A percentile compares a stretch with the other conserved stretches of the same genome.
Conservation (phyloP, 2,329 filamentous ascomycete species). For the Dothiorella sarmentorum region DNA sequence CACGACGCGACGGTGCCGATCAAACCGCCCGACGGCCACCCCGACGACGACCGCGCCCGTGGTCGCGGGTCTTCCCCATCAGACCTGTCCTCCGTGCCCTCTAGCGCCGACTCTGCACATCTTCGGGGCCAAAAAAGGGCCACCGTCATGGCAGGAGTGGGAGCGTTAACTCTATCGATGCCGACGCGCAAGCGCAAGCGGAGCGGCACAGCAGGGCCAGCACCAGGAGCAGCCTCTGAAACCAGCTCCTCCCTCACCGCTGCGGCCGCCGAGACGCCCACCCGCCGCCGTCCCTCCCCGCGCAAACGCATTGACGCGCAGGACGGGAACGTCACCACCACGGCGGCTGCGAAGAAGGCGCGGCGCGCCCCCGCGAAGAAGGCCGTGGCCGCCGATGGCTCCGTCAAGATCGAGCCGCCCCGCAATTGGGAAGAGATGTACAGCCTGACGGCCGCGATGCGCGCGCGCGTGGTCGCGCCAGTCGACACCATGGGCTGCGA, state of each 20-base stretch:
- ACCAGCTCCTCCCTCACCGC: constrained; percentile 20
- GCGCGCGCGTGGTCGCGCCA: constrained; percentile 66
- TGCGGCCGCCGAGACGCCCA: constrained; percentile 23
- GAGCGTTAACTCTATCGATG: constrained; percentile 16
- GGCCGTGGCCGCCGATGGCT: constrained; percentile 28
- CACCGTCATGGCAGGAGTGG: not conserved
- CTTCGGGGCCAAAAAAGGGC: not conserved
- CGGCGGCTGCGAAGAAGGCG: constrained; percentile 27
- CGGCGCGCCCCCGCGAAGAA: constrained; percentile 38
- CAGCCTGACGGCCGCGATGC: constrained; percentile 73
- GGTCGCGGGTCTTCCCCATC: constrained; percentile 22
- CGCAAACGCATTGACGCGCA: not conserved
- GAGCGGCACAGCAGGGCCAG: constrained; percentile 30
- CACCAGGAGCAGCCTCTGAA: constrained; percentile 26
- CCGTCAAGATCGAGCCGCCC: constrained; percentile 57
- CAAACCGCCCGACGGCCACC: not conserved
- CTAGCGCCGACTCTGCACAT: constrained; percentile 21
- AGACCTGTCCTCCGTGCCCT: constrained; percentile 32
- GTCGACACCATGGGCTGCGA: constrained; percentile 99
- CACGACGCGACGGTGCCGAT: constrained; percentile 21
- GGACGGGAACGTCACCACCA: not conserved
- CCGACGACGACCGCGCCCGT: not conserved
- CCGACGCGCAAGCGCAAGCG: constrained; percentile 49
- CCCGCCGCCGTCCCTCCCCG: not conserved
- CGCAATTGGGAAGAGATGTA: constrained; percentile 85